Base-by-base conservation (phyloP, 805 yeast genomes). In the Maudiozyma saulgeensis region DNA sequence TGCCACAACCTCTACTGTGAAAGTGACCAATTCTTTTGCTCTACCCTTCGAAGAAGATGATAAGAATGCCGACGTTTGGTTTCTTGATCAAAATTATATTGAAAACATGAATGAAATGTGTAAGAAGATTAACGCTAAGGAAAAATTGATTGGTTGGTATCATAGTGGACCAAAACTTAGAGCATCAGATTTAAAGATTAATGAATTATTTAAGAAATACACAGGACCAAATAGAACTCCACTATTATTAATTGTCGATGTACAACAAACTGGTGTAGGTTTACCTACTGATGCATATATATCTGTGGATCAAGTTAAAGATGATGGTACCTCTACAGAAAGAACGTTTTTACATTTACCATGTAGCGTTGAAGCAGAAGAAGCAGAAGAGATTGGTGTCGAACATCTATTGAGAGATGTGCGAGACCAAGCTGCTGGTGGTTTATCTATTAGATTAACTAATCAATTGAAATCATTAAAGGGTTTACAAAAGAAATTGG, bases 311-410 rank as follows among this genome's bases (percentile, higher is more conserved):
- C 98, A 93, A 70, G 87, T 93, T 51, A 90, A 89, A 63, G 95
- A 89, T 60, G 98, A 93, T 67, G 99, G 99, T 19, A 80, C 96
- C 1, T 80, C 90, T 4, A 86, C 96, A 8, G 96, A 88, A 63
- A 84, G 84, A 69, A 89, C 97, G 3, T 93, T 93, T 70, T 79
- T 87, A 44, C 99, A 93, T 68, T 81, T 91, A 31, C 96, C 98
- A 11, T 87, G 96, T 13, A 74, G 79, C 28, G 88, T 95, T 55
- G 91, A 87, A 64, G 99, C 99, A 3, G 99, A 93, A 64, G 99
- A 93, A 66, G 99, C 99, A 9, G 99, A 93, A 69, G 99, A 93
- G 69, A 93, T 93, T 57, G 99, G 99, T 53, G 99, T 93, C 13
- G 99, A 93, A 68, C 99, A 93, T 66, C 70, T 93, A 52, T 70